Base-by-base conservation (phyloP, 208 protist species). In the Wallacemonas sp. region DNA sequence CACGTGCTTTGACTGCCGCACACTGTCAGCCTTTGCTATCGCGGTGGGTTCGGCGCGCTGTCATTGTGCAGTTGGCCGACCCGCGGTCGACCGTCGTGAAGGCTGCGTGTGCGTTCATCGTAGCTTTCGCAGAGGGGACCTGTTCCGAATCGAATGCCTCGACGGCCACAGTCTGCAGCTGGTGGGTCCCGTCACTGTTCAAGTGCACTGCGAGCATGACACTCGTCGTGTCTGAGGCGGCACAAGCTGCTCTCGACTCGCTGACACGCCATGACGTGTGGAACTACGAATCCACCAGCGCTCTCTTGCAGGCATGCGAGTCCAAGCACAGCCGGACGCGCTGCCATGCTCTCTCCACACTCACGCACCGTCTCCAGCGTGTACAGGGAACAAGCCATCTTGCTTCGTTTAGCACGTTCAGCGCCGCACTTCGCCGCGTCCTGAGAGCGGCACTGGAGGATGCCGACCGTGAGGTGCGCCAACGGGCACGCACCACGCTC, bases 111-210 rank as follows among this genome's bases (percentile, higher is more conserved):
- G 44, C 24, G 2, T 48, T 69, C 9, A 32, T 81, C 16, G 23
- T 27, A 8, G 61, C 70, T 1, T 63, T 87, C 11, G 66, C 70
- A 27, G 21, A 61, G 14, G 30, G 65, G 38, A 70, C 76, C n/a
- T 55, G 30, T 8, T 47, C 46, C 4, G 23, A 33, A 11, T 34
- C 63, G 4, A 12, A 36, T 1, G n/a, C 27, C 29, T 41, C 9
- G 4, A 47, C 2, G 26, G 62, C 72, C 1, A 56, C 46, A 3
- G 32, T 77, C 23, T 76, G 76, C 48, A 70, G 61, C 55, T 88
- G 83, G 83, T 87, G 89, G 66, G 55, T 91, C 6, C 30, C 70
- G 1, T 56, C 74, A 2, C 49, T 91, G 6, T 30, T 88, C 21
- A 34, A 57, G 12, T n/a, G 76, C 12, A 83, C 85, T 11, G 61